Conservation (phyloP, 805 yeast species). For the Kodamaea hsintzibuensis region DNA sequence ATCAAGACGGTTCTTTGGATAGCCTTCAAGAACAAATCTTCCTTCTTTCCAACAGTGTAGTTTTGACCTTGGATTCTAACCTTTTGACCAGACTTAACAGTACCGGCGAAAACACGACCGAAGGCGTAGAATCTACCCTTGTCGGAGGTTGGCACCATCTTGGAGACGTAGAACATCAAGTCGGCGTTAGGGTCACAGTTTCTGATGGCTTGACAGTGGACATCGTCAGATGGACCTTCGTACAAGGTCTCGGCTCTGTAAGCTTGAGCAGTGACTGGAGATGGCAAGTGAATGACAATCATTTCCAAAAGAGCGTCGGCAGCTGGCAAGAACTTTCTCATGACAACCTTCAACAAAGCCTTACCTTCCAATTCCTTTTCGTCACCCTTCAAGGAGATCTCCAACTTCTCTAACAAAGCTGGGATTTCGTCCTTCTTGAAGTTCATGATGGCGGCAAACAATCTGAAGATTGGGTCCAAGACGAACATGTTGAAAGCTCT, state of each 20-base stretch:
- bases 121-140: conserved; percentile 99
- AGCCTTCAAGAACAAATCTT: conserved; percentile 94
- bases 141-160: conserved; percentile 99
- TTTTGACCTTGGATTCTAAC: conserved; percentile 99
- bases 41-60: conserved; percentile 98
- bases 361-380: conserved; percentile 99
- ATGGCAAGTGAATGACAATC: conserved; percentile 98
- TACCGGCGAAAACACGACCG: conserved; percentile 99
- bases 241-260: conserved; percentile 99
- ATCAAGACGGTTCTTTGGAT: conserved; percentile 98
- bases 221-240: conserved; percentile 98
- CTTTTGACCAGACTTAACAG: conserved; percentile 98
- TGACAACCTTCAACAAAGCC: conserved; percentile 96
- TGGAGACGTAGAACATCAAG: conserved; percentile 98
- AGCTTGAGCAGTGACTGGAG: conserved; percentile 98
- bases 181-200: conserved; percentile 98
- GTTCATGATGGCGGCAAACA: conserved; percentile 97
- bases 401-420: conserved; percentile 88
- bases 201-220: conserved; percentile 87
- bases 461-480: conserved; percentile 98
- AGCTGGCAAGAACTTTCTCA: conserved; percentile 99
- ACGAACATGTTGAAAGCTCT: conserved; percentile 99
- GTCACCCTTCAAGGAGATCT: conserved; percentile 88
- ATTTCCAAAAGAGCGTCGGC: conserved; percentile 99
- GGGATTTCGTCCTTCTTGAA: conserved; percentile 97